Conservation (phyloP, 345 rosid genomes). For the Limnanthes douglasii region DNA sequence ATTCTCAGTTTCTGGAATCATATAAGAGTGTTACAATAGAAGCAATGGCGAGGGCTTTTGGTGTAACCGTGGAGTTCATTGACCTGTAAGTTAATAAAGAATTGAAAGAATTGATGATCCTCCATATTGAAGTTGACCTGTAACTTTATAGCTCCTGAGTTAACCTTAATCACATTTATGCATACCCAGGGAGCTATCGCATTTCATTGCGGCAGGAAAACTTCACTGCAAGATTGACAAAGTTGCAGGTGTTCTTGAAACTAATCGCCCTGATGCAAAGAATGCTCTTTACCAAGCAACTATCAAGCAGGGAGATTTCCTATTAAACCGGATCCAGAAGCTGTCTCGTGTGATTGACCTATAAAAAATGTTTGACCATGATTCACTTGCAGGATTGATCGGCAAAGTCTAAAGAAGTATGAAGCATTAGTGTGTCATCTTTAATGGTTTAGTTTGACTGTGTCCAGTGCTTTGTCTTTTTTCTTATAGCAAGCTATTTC, state of each 20-base stretch:
- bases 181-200: slow-evolving; percentile 71
- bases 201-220: slow-evolving; percentile 92
- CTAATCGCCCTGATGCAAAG: slow-evolving; percentile 95
- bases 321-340: slow-evolving; percentile 94
- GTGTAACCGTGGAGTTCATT: slow-evolving; percentile 84
- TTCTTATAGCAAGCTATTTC: no score
- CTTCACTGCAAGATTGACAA: slow-evolving; percentile 99
- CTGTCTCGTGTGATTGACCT: slow-evolving; percentile 91
- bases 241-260: slow-evolving; percentile 97
- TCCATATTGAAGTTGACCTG: neutral
- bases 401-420: slow-evolving; percentile 2
- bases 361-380: slow-evolving; percentile 18
- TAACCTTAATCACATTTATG: neutral
- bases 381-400: no score
- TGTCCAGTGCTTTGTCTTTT: neutral
- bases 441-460: slow-evolving; percentile 4
- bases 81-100: slow-evolving; percentile 51
- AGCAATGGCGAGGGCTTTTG: slow-evolving; percentile 98
- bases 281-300: slow-evolving; percentile 97
- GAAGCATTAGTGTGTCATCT: neutral
- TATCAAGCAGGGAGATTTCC: slow-evolving; percentile 97
- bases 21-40: slow-evolving; percentile 95
- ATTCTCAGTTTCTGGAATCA: slow-evolving; percentile 92
- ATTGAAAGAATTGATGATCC: neutral
- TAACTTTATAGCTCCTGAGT: neutral